Conservation (phyloP, 2,329 filamentous ascomycete genomes). For the Dendrostoma leiphaemia region DNA sequence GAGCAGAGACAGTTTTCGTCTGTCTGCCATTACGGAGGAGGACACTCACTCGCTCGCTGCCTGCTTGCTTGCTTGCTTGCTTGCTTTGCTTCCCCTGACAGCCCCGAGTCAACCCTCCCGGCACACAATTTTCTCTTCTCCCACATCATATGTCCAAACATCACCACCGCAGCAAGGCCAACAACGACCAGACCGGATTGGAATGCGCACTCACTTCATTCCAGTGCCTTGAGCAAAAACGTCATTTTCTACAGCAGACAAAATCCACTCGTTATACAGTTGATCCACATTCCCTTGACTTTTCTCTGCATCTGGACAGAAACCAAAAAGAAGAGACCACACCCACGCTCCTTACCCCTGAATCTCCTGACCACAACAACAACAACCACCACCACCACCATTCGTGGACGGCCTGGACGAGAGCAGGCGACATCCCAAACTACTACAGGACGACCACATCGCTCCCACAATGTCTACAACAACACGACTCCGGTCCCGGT, state of each 20-base stretch:
- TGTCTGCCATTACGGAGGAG: no score
- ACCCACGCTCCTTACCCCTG: background rate
- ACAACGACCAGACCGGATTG: background rate
- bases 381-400: background rate
- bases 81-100: background rate
- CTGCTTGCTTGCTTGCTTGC: no score
- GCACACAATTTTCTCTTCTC: background rate
- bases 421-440: background rate
- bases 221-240: background rate
- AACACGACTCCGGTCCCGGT: constrained; percentile 26
- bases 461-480: constrained; percentile 16
- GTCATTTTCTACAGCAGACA: background rate
- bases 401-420: background rate
- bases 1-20: background rate
- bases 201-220: background rate
- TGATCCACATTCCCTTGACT: background rate
- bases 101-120: background rate
- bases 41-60: no score
- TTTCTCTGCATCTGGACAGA: background rate
- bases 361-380: background rate
- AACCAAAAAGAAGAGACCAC: background rate
- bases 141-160: background rate
- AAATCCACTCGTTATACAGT: background rate
- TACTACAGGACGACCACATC: background rate
- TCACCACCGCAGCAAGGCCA: background rate